A percentile compares a stretch with the other conserved stretches of the same genome.
phyloP scores from a whole-genome alignment of 768 basidiomycete species.

The Suillus placidus region DNA sequence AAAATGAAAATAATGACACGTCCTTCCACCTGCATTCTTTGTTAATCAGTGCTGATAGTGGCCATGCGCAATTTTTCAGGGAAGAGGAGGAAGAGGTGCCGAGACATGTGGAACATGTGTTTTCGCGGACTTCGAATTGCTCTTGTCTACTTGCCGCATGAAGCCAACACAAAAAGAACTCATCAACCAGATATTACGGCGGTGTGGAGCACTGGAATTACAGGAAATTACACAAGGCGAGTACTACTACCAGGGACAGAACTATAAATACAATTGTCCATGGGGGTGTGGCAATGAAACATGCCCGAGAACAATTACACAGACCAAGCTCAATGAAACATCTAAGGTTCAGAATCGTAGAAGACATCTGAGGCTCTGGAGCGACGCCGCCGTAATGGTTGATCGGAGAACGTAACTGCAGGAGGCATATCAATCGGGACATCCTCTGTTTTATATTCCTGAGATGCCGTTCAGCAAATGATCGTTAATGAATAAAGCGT shows the following conservation, averaged over 20 bases:
- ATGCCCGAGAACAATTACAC: background rate
- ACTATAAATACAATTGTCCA: conserved; percentile 23
- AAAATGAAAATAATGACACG: conserved; percentile 1
- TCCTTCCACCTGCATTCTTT: conserved; percentile 6
- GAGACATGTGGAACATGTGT: background rate
- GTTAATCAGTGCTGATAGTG: conserved; percentile 6
- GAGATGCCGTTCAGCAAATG: conserved; percentile 8
- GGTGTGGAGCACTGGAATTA: conserved; percentile 9
- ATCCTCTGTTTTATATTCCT: conserved; percentile 33
- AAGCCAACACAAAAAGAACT: conserved; percentile 14
- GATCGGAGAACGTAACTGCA: conserved; percentile 27
- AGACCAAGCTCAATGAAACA: background rate
- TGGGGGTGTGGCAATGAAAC: conserved; percentile 3
- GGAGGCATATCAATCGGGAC: conserved; percentile 34
- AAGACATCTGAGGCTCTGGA: conserved; percentile 41
- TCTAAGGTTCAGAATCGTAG: conserved; percentile 34
- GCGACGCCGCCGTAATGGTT: conserved; percentile 48
- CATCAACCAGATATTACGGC: background rate
- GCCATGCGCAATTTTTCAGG: conserved; percentile 14
- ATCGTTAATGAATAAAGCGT: conserved; percentile 14
- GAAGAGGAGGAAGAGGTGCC: conserved; percentile 16
- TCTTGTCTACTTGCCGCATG: background rate
- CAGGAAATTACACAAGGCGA: background rate
- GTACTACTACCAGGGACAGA: conserved; percentile 15
- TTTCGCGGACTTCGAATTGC: conserved; percentile 8